These are phyloP conservation scores for Chrysanthemum makinoi DNA, from an alignment of 129 eudicot genomes.

Conservation along the genomic window DNA sequence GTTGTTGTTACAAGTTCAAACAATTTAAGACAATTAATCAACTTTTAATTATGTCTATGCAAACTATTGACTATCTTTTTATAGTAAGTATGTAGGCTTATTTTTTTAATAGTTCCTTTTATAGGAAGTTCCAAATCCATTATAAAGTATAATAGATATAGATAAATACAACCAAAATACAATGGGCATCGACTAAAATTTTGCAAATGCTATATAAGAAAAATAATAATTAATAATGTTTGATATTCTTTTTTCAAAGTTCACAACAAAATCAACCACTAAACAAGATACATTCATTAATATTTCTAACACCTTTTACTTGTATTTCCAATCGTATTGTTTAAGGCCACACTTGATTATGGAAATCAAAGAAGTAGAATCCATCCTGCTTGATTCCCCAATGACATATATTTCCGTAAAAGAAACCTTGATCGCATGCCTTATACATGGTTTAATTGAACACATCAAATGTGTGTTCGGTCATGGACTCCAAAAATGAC, in stretches of 20 bases:
- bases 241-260: not conserved
- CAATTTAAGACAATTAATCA: no score
- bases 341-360: no score
- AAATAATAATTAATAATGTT: not conserved
- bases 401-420: constrained; percentile 4
- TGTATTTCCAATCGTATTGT: not conserved
- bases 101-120: no score
- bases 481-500: constrained; percentile 15
- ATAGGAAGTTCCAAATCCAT: no score
- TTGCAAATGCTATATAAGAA: not conserved
- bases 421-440: constrained; percentile 15
- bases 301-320: not conserved
- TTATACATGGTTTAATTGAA: constrained; percentile 27
- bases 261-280: not conserved
- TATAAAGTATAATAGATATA: no score
- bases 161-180: no score
- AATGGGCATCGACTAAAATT: not conserved
- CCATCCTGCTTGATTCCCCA: constrained; percentile 30
- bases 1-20: no score
- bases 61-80: no score
- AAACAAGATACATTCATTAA: not conserved
- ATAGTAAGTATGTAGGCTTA: no score
- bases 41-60: no score
- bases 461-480: constrained; percentile 21
- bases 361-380: no score